A percentile compares a stretch with the other conserved stretches of the same genome.
Evolutionary conservation across 768 basidiomycete genomes (phyloP).

Genomic region (Amanita polypyramis): DNA sequence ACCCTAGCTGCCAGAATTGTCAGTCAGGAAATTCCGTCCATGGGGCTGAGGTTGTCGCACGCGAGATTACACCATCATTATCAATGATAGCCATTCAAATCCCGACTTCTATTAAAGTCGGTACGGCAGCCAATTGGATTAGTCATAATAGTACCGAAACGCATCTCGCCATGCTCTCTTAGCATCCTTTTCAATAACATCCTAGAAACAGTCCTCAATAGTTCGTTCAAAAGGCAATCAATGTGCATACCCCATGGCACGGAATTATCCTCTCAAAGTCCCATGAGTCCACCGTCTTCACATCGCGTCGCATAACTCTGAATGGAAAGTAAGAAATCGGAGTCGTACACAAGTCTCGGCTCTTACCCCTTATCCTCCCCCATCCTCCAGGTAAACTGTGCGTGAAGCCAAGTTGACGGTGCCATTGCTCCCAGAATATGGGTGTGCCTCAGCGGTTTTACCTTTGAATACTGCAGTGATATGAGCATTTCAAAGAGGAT

Average conservation of each 20-base stretch:
- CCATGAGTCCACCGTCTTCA: constrained; percentile 58
- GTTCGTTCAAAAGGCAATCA: background rate
- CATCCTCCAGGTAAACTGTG: constrained; percentile 22
- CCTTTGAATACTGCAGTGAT: constrained; percentile 27
- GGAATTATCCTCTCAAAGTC: constrained; percentile 67
- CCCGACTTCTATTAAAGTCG: background rate
- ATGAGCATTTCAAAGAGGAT: background rate
- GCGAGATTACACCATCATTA: background rate
- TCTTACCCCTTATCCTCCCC: constrained; percentile 29
- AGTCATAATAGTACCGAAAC: constrained; percentile 20
- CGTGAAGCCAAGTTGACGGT: constrained; percentile 26
- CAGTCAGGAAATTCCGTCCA: background rate
- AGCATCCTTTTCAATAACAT: constrained; percentile 53
- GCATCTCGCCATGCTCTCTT: constrained; percentile 43
- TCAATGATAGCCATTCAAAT: background rate
- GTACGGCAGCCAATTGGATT: background rate
- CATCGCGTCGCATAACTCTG: constrained; percentile 48
- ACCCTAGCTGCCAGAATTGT: background rate
- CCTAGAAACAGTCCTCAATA: constrained; percentile 15
- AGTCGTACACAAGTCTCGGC: background rate
- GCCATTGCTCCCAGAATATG: constrained; percentile 20
- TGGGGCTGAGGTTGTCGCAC: background rate
- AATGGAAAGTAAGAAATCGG: background rate
- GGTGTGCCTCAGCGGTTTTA: constrained; percentile 16
- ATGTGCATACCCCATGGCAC: constrained; percentile 41